Conservation (phyloP, 352 stramenopile species). For the Pythium chondricola region DNA sequence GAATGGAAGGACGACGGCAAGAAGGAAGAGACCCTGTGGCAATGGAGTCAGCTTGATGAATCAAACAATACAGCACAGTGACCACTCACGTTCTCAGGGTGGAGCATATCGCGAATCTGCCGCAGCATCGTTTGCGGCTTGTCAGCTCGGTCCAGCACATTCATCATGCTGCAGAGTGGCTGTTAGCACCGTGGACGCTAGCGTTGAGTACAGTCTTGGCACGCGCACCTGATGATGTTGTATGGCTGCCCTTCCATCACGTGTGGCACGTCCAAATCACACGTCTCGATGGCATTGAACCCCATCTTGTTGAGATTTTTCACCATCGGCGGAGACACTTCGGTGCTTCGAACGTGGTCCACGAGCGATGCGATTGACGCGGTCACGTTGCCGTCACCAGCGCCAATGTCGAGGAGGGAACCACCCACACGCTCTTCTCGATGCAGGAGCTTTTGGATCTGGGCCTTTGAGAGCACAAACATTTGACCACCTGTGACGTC, state of each 20-base stretch:
- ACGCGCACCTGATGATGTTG: conserved; percentile 81
- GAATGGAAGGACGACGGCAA: conserved; percentile 78
- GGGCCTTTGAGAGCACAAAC: conserved; percentile 75
- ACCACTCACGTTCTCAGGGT: conserved; percentile 43
- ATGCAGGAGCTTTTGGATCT: conserved; percentile 61
- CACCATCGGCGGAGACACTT: conserved; percentile 78
- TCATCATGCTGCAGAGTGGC: conserved; percentile 47
- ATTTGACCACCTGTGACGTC: conserved; percentile 74
- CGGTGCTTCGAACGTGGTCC: conserved; percentile 56
- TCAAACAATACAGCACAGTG: neutral
- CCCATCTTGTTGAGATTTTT: conserved; percentile 63
- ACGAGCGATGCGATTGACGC: conserved; percentile 72
- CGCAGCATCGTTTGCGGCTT: conserved; percentile 72
- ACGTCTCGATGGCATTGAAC: conserved; percentile 73
- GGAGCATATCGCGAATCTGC: conserved; percentile 68
- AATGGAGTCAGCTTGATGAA: neutral
- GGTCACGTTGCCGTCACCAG: conserved; percentile 81
- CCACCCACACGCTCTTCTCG: conserved; percentile 37
- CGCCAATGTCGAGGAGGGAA: conserved; percentile 74
- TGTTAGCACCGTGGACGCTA: too few relatives aligned
- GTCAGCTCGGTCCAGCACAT: conserved; percentile 77
- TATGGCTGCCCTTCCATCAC: conserved; percentile 63
- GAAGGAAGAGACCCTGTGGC: conserved; percentile 59
- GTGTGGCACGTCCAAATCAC: conserved; percentile 58
- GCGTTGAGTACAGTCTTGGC: too few relatives aligned